These are phyloP conservation scores for Ceriops tagal DNA, from an alignment of 345 rosid species.

Conservation along the genomic window DNA sequence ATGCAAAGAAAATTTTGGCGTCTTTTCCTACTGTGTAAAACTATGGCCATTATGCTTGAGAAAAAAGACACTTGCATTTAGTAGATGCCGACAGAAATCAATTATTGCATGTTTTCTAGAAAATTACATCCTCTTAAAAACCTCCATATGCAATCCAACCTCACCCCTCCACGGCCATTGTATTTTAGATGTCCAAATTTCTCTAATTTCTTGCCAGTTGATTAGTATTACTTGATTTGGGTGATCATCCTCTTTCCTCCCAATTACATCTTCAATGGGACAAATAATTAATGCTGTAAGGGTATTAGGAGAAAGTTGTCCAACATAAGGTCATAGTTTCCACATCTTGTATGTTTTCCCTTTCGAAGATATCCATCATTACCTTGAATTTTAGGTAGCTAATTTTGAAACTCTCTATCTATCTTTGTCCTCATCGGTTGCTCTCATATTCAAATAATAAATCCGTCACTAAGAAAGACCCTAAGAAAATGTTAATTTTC, in stretches of 20 bases:
- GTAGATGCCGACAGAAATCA: constrained; percentile 32
- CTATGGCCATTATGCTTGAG: too few relatives aligned
- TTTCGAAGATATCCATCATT: too few relatives aligned
- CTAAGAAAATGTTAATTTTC: not conserved
- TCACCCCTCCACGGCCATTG: not conserved
- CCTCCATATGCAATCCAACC: constrained; percentile 14
- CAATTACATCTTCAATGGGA: too few relatives aligned
- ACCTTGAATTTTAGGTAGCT: too few relatives aligned
- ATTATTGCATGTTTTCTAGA: constrained; percentile 27
- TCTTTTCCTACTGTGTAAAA: too few relatives aligned
- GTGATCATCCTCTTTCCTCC: not conserved
- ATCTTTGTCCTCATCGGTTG: not conserved
- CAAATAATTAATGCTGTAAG: too few relatives aligned
- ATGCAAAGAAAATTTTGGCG: too few relatives aligned
- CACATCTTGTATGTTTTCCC: too few relatives aligned
- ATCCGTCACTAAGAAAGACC: not conserved
- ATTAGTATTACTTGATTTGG: not conserved
- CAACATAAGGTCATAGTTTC: too few relatives aligned
- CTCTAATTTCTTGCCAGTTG: not conserved
- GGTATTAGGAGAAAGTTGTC: too few relatives aligned
- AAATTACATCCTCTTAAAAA: constrained; percentile 15
- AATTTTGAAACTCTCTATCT: not conserved
- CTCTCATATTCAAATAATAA: not conserved
- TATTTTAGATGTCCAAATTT: not conserved
- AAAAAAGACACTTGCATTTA: not conserved